These are phyloP conservation scores for Chrysoporthe puriensis DNA, from an alignment of 2,329 filamentous ascomycete genomes.

Conservation along the genomic window DNA sequence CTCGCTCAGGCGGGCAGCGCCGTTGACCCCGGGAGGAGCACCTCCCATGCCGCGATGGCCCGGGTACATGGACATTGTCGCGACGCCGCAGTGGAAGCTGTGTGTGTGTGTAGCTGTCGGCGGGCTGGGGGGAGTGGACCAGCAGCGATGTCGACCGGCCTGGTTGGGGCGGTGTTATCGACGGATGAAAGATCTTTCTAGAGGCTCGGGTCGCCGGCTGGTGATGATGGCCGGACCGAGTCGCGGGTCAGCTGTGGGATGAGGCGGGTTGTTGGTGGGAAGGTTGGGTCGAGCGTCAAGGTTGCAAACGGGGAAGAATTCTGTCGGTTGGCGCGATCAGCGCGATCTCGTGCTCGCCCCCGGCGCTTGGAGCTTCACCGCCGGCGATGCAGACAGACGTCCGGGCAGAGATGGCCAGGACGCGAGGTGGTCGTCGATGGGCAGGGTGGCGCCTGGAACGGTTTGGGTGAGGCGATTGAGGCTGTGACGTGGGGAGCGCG, in stretches of 20 bases:
- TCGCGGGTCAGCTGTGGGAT: constrained; percentile 13
- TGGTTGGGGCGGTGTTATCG: not conserved
- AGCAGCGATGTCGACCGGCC: not conserved
- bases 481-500: not conserved
- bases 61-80: constrained; percentile 78
- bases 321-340: constrained; percentile 16
- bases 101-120: not conserved
- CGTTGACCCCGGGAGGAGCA: constrained; percentile 59
- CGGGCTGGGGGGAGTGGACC: not conserved
- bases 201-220: not conserved
- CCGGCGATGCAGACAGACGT: constrained; percentile 1
- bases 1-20: constrained; percentile 75
- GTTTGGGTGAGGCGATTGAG: not conserved
- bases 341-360: constrained; percentile 6
- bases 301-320: constrained; percentile 12
- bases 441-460: not conserved
- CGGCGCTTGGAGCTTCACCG: constrained; percentile 9
- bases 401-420: not conserved
- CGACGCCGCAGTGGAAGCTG: constrained; percentile 3
- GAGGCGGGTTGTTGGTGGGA: not conserved
- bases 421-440: not conserved
- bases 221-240: not conserved
- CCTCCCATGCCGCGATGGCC: constrained; percentile 78
- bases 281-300: not conserved
- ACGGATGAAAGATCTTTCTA: not conserved